phyloP scores from a whole-genome alignment of 2,329 filamentous ascomycete genomes.

The Chrysoporthe cubensis region DNA sequence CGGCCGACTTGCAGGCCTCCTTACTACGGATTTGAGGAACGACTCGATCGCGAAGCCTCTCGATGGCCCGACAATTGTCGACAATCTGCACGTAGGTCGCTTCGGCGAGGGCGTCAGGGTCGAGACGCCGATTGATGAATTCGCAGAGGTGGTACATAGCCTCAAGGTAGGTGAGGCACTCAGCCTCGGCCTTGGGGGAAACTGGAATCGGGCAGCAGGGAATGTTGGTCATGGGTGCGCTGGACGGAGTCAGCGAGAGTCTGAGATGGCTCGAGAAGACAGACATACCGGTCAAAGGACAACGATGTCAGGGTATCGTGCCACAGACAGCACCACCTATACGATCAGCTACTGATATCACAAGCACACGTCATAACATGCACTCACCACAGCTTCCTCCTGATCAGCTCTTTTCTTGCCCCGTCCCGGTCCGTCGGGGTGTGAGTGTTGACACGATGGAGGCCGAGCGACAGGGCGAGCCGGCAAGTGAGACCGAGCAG shows the following conservation, averaged over 20 bases:
- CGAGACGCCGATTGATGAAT: conserved; percentile 61
- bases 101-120: conserved; percentile 56
- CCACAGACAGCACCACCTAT: conserved; percentile 66
- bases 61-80: conserved; percentile 59
- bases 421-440: conserved; percentile 50
- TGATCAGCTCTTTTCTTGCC: conserved; percentile 57
- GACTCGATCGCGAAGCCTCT: conserved; percentile 54
- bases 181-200: conserved; percentile 45
- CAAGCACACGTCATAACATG: neutral
- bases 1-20: conserved; percentile 65
- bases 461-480: conserved; percentile 66
- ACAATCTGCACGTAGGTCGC: conserved; percentile 59
- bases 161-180: conserved; percentile 63
- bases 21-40: conserved; percentile 59
- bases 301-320: conserved; percentile 68
- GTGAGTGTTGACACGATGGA: conserved; percentile 55
- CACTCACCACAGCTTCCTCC: conserved; percentile 58
- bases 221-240: conserved; percentile 66
- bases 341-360: conserved; percentile 29
- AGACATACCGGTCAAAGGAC: conserved; percentile 62
- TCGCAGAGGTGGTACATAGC: conserved; percentile 68
- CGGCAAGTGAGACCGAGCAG: conserved; percentile 66
- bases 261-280: neutral
- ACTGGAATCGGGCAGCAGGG: conserved; percentile 59
- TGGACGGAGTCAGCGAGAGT: conserved; percentile 32